Evolutionary conservation across 1,139 yeast species (phyloP), one percentile per base, ranked within the genome.

Genomic region (Wickerhamomyces sp.): DNA sequence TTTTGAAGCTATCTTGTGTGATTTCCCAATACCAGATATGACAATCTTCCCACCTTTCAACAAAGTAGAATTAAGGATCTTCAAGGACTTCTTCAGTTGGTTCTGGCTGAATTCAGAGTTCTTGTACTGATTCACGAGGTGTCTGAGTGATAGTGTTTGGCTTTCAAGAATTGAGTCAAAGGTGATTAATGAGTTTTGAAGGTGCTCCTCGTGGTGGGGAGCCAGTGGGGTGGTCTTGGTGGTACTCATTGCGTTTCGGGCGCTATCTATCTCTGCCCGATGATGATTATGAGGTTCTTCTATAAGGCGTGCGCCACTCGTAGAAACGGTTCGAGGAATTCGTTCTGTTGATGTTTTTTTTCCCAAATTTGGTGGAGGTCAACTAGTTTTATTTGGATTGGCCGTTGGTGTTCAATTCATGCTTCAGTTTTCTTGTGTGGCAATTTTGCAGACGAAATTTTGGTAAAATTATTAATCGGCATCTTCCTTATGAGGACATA

Each of bases 1-100:
- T 56, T 87, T 87, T 38, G 72, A 66, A 14, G 88, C 93, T 26
- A 87, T 82, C 57, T 85, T 86, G 57, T 64, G 76, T 7, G 91
- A 79, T 57, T 87, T 87, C 8, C 96, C 96, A 57, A 87, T 80
- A 4, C 95, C 95, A 16, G 85, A 72, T 17, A 85, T 58, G 4
- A 86, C 78, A 18, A 87, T 68, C 52, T 86, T 86, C 10, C 93
- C 91, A 16, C 73, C 68, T 15, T 59, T 57, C 18, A 66, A 56
- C 7, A 71, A 54, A 2, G 81, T 63, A 32, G 68, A 65, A 54
- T 71, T 72, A 51, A 84, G 55, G 16, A 71, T 61, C 33, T 66
- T 64, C 28, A 84, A 55, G 2, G 85, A 70, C 24, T 58, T 57
- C 32, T 62, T 60, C 45, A 81, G 59, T 41, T 78, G 72, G n/a